Percentiles rank a stretch among this genome's conserved stretches.
These are phyloP conservation scores for Capsella bursapastoris DNA, from an alignment of 345 rosid genomes.

Conservation along the genomic window DNA sequence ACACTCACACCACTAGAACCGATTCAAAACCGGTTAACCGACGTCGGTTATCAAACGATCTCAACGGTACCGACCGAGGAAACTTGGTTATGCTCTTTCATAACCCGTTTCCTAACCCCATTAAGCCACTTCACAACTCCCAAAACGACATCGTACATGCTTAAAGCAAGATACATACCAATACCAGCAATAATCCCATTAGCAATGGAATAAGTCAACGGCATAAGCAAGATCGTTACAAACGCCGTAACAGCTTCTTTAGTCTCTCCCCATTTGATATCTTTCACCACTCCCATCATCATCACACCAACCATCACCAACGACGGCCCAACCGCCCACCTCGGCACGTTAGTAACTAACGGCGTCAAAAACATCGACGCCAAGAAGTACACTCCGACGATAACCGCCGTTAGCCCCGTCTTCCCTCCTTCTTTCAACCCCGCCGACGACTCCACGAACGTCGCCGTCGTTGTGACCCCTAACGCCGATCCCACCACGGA, in stretches of 20 bases:
- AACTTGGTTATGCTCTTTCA: conserved; percentile 70
- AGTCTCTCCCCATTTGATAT: conserved; percentile 67
- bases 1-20: conserved; percentile 4
- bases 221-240: conserved; percentile 82
- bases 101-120: conserved; percentile 57
- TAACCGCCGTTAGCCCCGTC: conserved; percentile 83
- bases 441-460: conserved; percentile 82
- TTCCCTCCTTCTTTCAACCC: conserved; percentile 91
- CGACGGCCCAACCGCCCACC: conserved; percentile 94
- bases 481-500: conserved; percentile 71
- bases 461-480: conserved; percentile 71
- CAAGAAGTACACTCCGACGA: conserved; percentile 62
- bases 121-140: conserved; percentile 45
- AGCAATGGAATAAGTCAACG: conserved; percentile 81
- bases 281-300: conserved; percentile 90
- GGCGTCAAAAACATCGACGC: conserved; percentile 74
- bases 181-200: conserved; percentile 89
- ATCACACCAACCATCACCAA: conserved; percentile 79
- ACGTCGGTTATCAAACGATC: conserved; percentile 38
- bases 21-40: conserved; percentile 10
- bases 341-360: conserved; percentile 70
- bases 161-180: conserved; percentile 65
- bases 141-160: conserved; percentile 53
- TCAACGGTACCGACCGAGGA: conserved; percentile 56
- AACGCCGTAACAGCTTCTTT: conserved; percentile 85